Base-by-base conservation (phyloP, 2,329 filamentous ascomycete species). In the Aschersonia sp. region DNA sequence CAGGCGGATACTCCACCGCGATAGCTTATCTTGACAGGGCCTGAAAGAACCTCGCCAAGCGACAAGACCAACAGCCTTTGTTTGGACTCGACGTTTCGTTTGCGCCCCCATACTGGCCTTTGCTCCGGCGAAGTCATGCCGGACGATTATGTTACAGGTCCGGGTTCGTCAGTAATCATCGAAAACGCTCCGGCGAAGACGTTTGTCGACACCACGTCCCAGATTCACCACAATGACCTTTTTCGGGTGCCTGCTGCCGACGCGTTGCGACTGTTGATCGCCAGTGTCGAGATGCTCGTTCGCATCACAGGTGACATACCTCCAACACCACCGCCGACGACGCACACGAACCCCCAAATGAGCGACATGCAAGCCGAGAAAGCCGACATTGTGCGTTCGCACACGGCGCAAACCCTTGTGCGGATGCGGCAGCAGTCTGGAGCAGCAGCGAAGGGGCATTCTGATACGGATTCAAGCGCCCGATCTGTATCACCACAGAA, bases 261-360 rank as follows among this genome's bases (percentile, higher is more conserved):
- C 2, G 89, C 89, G 5, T 75, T 97, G 58, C 85, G 83, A 58
- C 70, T 94, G 53, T 75, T 97, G n/a, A 81, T 81, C 54, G 73
- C 78, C 40, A 78, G 78, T 49, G 70, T 88, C 51, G 83, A 88
- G 56, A 73, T 78, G 4, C 72, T 92, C 46, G 82, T 87, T 31
- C 75, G 76, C 52, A 71, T 82, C 50, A 86, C 83, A 2, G 84
- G 85, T 58, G 86, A 94, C 58, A 72, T 92, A 10, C 86, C 85
- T 29, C 84, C 83, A 12, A 92, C 83, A n/a, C 85, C 83, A 48
- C 83, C 84, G 5, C 75, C 81, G 2, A 73, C 73, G 47, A 73
- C 72, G 30, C 77, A 78, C 0, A 73, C 73, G 2, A 75, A 80
- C n/a, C 80, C 83, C 29, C 79, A 80, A 58, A 78, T 82, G 76